Conservation (phyloP, 306 rosid genomes). For the Prunus salicina region DNA sequence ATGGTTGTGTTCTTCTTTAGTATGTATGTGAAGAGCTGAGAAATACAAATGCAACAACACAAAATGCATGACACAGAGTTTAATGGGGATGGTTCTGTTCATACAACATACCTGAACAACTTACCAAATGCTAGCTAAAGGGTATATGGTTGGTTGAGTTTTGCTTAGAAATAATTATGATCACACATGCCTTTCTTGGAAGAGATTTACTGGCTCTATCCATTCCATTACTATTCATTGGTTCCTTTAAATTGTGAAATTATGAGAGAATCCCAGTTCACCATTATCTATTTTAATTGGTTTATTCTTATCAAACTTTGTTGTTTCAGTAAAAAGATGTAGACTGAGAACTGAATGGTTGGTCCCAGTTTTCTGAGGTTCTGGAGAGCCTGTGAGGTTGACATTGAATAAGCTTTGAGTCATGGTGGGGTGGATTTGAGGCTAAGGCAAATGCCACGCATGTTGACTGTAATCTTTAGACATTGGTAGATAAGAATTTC, state of each 20-base stretch:
- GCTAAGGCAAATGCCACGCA: neutral
- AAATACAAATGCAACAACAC: no score
- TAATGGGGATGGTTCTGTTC: neutral
- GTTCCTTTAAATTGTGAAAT: conserved; percentile 15
- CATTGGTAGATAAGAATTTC: neutral
- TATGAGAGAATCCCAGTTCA: neutral
- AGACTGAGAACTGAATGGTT: neutral
- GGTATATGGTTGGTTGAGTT: conserved; percentile 14
- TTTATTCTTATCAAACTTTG: neutral
- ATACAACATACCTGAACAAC: neutral
- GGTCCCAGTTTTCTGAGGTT: neutral
- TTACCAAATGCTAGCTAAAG: no score
- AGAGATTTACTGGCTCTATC: neutral
- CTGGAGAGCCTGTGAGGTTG: neutral
- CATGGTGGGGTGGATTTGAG: neutral
- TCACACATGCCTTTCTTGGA: conserved; percentile 21
- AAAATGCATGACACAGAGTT: neutral
- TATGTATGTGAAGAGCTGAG: no score
- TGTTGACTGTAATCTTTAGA: neutral
- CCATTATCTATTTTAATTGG: neutral
- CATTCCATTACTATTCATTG: neutral
- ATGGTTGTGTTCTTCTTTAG: no score
- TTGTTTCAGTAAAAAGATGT: neutral
- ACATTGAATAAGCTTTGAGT: neutral
- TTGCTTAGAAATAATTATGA: conserved; percentile 6